Conservation (phyloP, 805 yeast species). For the Cyberlindnera sargentensis region DNA sequence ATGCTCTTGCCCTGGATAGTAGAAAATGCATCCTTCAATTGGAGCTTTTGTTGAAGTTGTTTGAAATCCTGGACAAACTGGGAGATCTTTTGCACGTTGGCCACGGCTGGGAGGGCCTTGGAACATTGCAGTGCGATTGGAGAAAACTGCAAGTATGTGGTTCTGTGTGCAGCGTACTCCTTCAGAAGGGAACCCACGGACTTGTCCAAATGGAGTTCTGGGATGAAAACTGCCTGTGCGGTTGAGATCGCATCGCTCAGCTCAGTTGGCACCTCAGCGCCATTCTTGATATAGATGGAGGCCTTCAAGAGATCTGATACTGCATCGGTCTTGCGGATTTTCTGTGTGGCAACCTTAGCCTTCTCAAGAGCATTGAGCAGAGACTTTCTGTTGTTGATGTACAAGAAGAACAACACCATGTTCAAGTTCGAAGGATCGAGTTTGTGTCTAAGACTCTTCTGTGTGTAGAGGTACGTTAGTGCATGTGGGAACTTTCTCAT, state of each 20-base stretch:
- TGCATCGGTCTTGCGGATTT: conserved; percentile 4
- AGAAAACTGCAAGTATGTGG: conserved; percentile 17
- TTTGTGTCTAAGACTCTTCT: conserved; percentile 7
- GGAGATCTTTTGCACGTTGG: conserved; percentile 2
- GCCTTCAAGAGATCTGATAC: conserved; percentile 16
- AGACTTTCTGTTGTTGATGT: conserved; percentile 17
- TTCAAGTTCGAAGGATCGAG: conserved; percentile 14
- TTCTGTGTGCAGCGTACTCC: conserved; percentile 11
- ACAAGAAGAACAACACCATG: conserved; percentile 15
- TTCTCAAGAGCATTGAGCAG: conserved; percentile 9
- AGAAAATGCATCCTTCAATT: conserved; percentile 5
- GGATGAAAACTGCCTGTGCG: conserved; percentile 3
- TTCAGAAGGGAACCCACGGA: conserved; percentile 7
- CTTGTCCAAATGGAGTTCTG: conserved; percentile 5
- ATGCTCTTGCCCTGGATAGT: conserved; percentile 3
- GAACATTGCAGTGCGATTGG: conserved; percentile 17
- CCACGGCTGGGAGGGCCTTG: conserved; percentile 7
- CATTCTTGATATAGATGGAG: conserved; percentile 10
- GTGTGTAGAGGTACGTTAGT: conserved; percentile 15
- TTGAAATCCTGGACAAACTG: conserved; percentile 7
- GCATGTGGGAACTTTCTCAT: conserved; percentile 19
- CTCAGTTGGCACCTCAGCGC: conserved; percentile 8
- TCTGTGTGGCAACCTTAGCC: conserved; percentile 9
- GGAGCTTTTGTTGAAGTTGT: conserved; percentile 6
- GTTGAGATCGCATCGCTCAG: conserved; percentile 4